phyloP scores from a whole-genome alignment of 1,284 basidiomycete genomes.

The Coriolopsis trogii region DNA sequence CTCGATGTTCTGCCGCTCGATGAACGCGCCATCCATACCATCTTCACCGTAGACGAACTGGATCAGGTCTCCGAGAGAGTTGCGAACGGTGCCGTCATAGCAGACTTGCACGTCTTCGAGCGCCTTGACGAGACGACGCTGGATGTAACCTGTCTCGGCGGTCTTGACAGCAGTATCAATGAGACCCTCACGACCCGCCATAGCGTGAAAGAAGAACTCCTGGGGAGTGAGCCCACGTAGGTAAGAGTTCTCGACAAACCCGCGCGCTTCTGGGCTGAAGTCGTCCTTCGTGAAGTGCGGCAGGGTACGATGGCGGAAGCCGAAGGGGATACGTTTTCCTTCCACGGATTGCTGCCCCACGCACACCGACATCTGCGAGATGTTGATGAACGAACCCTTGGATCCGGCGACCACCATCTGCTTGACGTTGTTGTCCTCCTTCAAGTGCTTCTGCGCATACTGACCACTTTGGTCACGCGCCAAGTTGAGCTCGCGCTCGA shows the following conservation, averaged over 20 bases:
- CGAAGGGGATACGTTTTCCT: slow-evolving; percentile 97
- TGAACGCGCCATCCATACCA: slow-evolving; percentile 97
- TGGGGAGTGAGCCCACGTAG: slow-evolving; percentile 96
- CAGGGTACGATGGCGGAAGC: slow-evolving; percentile 94
- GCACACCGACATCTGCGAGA: slow-evolving; percentile 99
- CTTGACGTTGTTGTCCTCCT: slow-evolving; percentile 99
- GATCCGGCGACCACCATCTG: slow-evolving; percentile 99
- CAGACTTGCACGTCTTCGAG: slow-evolving; percentile 97
- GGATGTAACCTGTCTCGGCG: slow-evolving; percentile 99
- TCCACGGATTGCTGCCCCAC: slow-evolving; percentile 99
- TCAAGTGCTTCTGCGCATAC: slow-evolving; percentile 93
- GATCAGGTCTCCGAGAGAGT: slow-evolving; percentile 93
- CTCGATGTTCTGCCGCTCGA: slow-evolving; percentile 94
- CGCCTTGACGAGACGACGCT: slow-evolving; percentile 97
- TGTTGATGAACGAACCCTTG: slow-evolving; percentile 99
- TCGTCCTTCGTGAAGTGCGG: slow-evolving; percentile 99
- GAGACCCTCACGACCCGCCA: slow-evolving; percentile 99
- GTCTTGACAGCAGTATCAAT: slow-evolving; percentile 99
- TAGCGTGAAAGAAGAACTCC: slow-evolving; percentile 99
- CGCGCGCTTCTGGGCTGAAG: slow-evolving; percentile 97
- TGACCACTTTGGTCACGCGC: slow-evolving; percentile 97
- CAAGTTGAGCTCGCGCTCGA: slow-evolving; percentile 91
- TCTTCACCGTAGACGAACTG: slow-evolving; percentile 99
- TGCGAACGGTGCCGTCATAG: slow-evolving; percentile 98
- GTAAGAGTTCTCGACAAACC: slow-evolving; percentile 99